phyloP scores from a whole-genome alignment of 2,329 filamentous ascomycete species.

The Aspergillus eucalypticola region DNA sequence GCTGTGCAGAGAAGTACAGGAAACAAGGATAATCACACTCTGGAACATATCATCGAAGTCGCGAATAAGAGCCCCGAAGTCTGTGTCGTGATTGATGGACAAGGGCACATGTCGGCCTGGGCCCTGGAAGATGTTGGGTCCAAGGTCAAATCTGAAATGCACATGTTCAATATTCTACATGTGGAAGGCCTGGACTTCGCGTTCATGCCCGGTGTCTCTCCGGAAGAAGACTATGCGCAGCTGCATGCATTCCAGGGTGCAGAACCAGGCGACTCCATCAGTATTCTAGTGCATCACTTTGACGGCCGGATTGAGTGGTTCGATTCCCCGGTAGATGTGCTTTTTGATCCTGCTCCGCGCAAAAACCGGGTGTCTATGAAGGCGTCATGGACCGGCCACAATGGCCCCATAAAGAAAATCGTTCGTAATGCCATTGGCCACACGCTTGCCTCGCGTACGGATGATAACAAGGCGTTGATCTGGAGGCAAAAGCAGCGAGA shows the following conservation, averaged over 20 bases:
- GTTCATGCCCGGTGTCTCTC: constrained; percentile 33
- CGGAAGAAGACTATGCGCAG: constrained; percentile 61
- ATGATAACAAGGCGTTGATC: constrained; percentile 74
- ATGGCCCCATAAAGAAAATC: constrained; percentile 76
- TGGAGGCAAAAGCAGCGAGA: constrained; percentile 69
- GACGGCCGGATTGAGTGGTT: constrained; percentile 83
- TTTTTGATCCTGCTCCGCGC: constrained; percentile 72
- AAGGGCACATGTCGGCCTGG: constrained; percentile 87
- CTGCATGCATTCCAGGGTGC: constrained; percentile 71
- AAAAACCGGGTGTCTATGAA: constrained; percentile 61
- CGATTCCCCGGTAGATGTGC: constrained; percentile 71
- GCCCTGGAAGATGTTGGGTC: constrained; percentile 83
- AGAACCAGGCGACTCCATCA: constrained; percentile 62
- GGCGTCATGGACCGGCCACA: constrained; percentile 81
- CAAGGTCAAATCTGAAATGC: constrained; percentile 64
- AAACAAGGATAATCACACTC: constrained; percentile 66
- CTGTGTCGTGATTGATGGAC: constrained; percentile 79
- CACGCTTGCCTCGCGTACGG: constrained; percentile 77
- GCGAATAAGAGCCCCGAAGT: constrained; percentile 85
- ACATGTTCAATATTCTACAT: constrained; percentile 84
- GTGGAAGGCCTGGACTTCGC: constrained; percentile 60
- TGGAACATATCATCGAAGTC: constrained; percentile 83
- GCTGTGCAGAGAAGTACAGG: constrained; percentile 66
- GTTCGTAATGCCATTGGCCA: constrained; percentile 80
- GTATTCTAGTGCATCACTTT: constrained; percentile 78